Conservation (phyloP, 768 basidiomycete genomes). For the Boletus pseudopeckii region DNA sequence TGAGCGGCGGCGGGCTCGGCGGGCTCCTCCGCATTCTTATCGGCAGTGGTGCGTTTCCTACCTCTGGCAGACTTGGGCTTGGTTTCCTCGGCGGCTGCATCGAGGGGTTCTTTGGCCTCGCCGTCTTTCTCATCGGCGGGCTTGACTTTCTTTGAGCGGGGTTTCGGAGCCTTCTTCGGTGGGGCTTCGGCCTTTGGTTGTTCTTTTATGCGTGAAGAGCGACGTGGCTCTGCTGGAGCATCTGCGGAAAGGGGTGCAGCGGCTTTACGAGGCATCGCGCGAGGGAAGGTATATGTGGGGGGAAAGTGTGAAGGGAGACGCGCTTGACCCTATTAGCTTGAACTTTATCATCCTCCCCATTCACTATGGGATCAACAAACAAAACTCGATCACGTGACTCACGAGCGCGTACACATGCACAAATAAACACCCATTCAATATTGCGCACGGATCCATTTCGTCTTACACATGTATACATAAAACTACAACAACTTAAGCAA, state of each 20-base stretch:
- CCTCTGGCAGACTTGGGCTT: constrained; percentile 48
- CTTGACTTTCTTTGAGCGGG: constrained; percentile 47
- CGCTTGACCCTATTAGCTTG: constrained; percentile 30
- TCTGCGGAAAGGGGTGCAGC: constrained; percentile 42
- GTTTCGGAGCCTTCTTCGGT: constrained; percentile 63
- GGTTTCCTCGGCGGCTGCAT: constrained; percentile 29
- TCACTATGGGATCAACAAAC: constrained; percentile 32
- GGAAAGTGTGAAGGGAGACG: constrained; percentile 26
- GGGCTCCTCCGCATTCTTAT: constrained; percentile 37
- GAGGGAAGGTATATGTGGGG: constrained; percentile 9
- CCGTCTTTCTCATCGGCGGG: constrained; percentile 43
- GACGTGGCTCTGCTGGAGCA: constrained; percentile 50
- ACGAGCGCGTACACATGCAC: constrained; percentile 30
- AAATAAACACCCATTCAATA: constrained; percentile 20
- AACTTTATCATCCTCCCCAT: constrained; percentile 32
- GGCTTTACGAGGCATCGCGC: constrained; percentile 68
- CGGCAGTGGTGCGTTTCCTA: constrained; percentile 52
- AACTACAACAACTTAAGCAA: constrained; percentile 7
- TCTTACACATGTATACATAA: neutral
- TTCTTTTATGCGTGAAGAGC: constrained; percentile 73
- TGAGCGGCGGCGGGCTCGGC: constrained; percentile 35
- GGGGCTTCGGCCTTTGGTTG: constrained; percentile 52
- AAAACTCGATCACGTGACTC: constrained; percentile 33
- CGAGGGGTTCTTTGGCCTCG: constrained; percentile 35
- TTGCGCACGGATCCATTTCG: constrained; percentile 18